Percentiles rank a stretch among this genome's conserved stretches.
Evolutionary conservation across 2,329 filamentous ascomycete species (phyloP).

Genomic region (Metarhizium guizhouense): DNA sequence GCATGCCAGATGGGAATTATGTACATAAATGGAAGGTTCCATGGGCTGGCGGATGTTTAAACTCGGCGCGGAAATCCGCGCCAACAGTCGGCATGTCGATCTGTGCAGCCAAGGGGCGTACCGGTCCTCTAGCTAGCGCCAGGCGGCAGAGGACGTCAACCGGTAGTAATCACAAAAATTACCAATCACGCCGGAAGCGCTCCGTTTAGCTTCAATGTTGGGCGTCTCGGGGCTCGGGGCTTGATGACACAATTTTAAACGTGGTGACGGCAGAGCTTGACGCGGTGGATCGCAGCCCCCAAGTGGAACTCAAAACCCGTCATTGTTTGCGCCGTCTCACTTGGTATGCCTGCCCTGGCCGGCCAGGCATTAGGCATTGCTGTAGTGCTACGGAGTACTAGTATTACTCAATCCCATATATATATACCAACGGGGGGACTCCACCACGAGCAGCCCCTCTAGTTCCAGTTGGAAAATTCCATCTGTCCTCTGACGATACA

Average conservation of each 20-base stretch:
- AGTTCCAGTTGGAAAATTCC: background rate
- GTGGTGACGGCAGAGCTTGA: slow-evolving; percentile 6
- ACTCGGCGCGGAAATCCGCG: no score
- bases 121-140: no score
- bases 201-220: background rate
- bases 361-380: background rate
- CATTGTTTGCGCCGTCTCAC: background rate
- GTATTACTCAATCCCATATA: background rate
- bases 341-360: background rate
- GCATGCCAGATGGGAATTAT: background rate
- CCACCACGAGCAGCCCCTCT: background rate
- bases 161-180: background rate
- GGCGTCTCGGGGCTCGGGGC: background rate
- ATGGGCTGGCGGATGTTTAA: background rate
- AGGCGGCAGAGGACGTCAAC: background rate
- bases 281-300: background rate
- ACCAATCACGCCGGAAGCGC: background rate
- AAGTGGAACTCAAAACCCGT: background rate
- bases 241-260: slow-evolving; percentile 6
- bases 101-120: no score
- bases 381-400: no score
- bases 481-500: background rate
- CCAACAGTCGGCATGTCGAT: no score
- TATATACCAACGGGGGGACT: background rate
- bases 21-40: background rate